Evolutionary conservation across 768 basidiomycete genomes (phyloP), one percentile per base, ranked within the genome.

Genomic region (Russula griseocarnosa): DNA sequence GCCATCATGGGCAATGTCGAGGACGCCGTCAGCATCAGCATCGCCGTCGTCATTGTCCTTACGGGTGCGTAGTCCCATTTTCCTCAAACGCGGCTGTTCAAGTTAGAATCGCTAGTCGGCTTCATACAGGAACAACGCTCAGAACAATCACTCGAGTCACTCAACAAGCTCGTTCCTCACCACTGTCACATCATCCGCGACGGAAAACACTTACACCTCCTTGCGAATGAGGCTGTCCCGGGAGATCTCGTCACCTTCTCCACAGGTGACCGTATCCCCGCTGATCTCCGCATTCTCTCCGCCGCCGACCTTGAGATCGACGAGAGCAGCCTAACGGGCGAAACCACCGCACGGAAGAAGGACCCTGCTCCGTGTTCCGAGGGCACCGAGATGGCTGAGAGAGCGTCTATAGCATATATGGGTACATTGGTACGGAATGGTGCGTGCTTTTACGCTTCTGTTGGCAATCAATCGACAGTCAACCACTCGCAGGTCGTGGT

Each of bases 151-250:
- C 79, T 98, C 30, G 94, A 97, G 74, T 93, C 95, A 0, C 79
- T 98, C 38, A 97, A 94, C 78, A 97, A 95, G 74, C 88, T 98
- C 47, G 95, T 98, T 24, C 95, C 95, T 0, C 95, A 98, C 74
- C 93, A 96, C 73, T 96, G 94, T 72, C 93, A 95, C 71, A 86
- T 97, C 65, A 80, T 90, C 59, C 89, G 94, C 16, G 88, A 87
- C 75, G 83, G 83, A 32, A 81, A 84, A 69, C 83, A 84, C 14
- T 74, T 85, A 44, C 92, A 92, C 67, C 76, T 92, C n/a, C 86
- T 98, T 36, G 96, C 94, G 0, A 98, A 98, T 74, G 92, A 96
- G 71, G 86, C 98, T n/a, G 91, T 98, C 5, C 95, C 95, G 0
- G 95, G 95, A 34, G 95, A 98, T 72, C 81, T 98, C 55, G 86